These are phyloP conservation scores for Inga oerstediana DNA, from an alignment of 306 rosid genomes.

Conservation along the genomic window DNA sequence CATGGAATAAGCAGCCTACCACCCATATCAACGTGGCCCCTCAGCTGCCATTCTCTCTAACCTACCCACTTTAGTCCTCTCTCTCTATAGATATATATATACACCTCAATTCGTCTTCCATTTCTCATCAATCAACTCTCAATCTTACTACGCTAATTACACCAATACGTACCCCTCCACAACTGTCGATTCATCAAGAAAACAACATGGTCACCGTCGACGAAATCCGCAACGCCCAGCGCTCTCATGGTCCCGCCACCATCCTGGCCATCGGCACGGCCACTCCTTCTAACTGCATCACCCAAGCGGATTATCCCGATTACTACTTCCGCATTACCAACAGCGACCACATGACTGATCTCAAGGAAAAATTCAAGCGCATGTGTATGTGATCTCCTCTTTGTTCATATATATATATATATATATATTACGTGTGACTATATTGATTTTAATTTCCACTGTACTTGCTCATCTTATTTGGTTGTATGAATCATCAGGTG, in stretches of 20 bases:
- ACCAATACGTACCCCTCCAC: not conserved
- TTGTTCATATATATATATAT: too few species aligned
- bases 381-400: constrained; percentile 46
- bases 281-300: constrained; percentile 43
- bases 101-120: not conserved
- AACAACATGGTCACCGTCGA: constrained; percentile 52
- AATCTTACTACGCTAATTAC: not conserved
- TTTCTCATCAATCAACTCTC: not conserved
- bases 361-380: constrained; percentile 64
- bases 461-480: not conserved
- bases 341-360: constrained; percentile 59
- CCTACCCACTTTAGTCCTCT: constrained; percentile 30
- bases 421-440: too few species aligned
- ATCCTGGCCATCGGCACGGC: constrained; percentile 65
- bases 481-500: constrained; percentile 39
- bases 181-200: not conserved
- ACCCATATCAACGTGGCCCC: constrained; percentile 14
- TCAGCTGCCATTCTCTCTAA: constrained; percentile 44
- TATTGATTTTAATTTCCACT: too few species aligned
- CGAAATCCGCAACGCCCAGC: constrained; percentile 53
- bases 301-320: constrained; percentile 59
- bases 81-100: not conserved
- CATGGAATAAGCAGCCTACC: constrained; percentile 8
- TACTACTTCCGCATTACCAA: constrained; percentile 69
- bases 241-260: constrained; percentile 60